phyloP scores from a whole-genome alignment of 768 basidiomycete species.

The Mycena belliarum region DNA sequence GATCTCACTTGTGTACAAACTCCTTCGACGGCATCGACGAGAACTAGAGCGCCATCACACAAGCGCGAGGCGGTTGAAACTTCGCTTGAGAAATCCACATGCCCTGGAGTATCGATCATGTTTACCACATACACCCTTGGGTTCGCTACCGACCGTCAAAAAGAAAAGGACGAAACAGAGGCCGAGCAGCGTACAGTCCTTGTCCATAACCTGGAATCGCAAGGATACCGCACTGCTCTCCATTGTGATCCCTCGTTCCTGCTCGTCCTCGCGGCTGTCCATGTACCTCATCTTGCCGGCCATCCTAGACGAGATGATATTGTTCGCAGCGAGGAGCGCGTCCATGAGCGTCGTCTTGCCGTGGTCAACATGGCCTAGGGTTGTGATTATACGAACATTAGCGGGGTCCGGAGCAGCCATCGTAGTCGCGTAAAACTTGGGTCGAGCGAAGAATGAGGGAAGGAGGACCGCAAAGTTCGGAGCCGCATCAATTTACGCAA shows the following conservation, averaged over 20 bases:
- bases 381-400: slow-evolving; percentile 61
- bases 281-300: slow-evolving; percentile 96
- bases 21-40: slow-evolving; percentile 97
- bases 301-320: slow-evolving; percentile 92
- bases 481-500: no score
- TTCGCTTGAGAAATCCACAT: slow-evolving; percentile 97
- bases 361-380: slow-evolving; percentile 91
- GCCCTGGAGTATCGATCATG: slow-evolving; percentile 98
- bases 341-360: slow-evolving; percentile 98
- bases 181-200: slow-evolving; percentile 45
- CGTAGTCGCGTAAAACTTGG: not conserved
- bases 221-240: slow-evolving; percentile 94
- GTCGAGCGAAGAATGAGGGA: not conserved
- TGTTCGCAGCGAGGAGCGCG: slow-evolving; percentile 92
- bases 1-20: slow-evolving; percentile 90
- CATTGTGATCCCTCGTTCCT: slow-evolving; percentile 98
- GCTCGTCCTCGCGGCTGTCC: slow-evolving; percentile 95
- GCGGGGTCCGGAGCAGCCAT: slow-evolving; percentile 12
- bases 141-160: slow-evolving; percentile 44
- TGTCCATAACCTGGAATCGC: slow-evolving; percentile 79
- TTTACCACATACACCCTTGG: slow-evolving; percentile 83
- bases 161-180: not conserved
- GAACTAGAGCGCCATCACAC: slow-evolving; percentile 92
- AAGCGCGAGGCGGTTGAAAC: slow-evolving; percentile 92
- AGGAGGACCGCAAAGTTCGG: not conserved